Evolutionary conservation across 768 basidiomycete genomes (phyloP), one percentile per base, ranked within the genome.

Genomic region (Psilocybe cubensis): DNA sequence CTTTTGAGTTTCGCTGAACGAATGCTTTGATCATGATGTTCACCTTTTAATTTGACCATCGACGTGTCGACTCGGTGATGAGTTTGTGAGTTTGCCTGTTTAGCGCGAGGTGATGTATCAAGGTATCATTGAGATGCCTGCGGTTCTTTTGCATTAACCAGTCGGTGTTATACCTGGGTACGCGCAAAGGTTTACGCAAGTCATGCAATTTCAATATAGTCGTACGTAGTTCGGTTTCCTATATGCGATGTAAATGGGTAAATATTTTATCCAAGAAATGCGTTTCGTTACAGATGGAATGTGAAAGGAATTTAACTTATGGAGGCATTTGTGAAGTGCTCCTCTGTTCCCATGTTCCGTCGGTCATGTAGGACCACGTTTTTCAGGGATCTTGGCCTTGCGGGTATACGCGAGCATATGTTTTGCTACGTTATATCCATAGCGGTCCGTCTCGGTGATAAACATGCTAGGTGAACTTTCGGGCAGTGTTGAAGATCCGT

Each of bases 271-370:
- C 35, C 35, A 38, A n/a, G 35, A 38, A 38, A 38, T 7, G 14
- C 35, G 14, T 38, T 38, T 38, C 35, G 35, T 38, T 38, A 38
- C 14, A 8, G 12, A 38, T 17, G 35, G 35, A 38, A 38, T 5
- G 35, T 9, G n/a, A n/a, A n/a, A n/a, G n/a, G n/a, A n/a, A n/a
- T 3, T 7, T 33, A 33, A 33, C 31, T 33, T 38, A 38, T 38
- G 35, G 35, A 38, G 7, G 35, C 12, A 12, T 12, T 33, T 17
- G 8, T n/a, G 35, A 38, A 14, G 35, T 38, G 35, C 50, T 52
- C 35, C 25, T 38, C 41, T 52, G 25, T 42, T 54, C 24, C 44
- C 42, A 54, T 54, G 42, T 54, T 54, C 49, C 49, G 49, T 38
- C 49, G 38, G 50, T 40, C 50, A 52, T 40, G 50, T 31, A 29